A percentile compares a stretch with the other conserved stretches of the same genome.
phyloP scores from a whole-genome alignment of 352 stramenopile genomes.

The Pythium grandisporangium region DNA sequence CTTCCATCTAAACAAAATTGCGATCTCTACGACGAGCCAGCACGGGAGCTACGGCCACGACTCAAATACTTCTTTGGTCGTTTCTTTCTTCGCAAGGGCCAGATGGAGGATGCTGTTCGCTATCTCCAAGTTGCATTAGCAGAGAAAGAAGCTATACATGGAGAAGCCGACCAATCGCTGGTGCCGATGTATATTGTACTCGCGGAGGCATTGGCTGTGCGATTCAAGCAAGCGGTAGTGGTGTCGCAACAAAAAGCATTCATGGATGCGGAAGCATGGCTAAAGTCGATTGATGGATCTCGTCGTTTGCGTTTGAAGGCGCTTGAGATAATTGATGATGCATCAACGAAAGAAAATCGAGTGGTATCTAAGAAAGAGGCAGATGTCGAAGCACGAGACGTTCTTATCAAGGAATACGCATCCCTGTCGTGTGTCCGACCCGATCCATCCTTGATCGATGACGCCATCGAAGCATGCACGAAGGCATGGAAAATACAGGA shows the following conservation, averaged over 20 bases:
- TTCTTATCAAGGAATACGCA: constrained; percentile 31
- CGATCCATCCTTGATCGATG: constrained; percentile 32
- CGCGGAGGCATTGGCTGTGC: constrained; percentile 37
- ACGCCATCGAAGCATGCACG: constrained; percentile 52
- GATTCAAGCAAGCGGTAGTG: constrained; percentile 36
- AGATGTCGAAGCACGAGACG: constrained; percentile 22
- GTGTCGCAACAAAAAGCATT: constrained; percentile 35
- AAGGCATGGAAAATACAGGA: constrained; percentile 62
- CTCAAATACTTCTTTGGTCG: constrained; percentile 43
- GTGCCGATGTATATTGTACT: constrained; percentile 48
- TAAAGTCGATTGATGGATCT: constrained; percentile 36
- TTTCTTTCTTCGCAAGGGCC: constrained; percentile 37
- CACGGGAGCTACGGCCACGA: constrained; percentile 19
- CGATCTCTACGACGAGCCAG: constrained; percentile 11
- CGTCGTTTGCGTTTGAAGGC: constrained; percentile 28
- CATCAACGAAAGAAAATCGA: constrained; percentile 4
- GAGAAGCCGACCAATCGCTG: constrained; percentile 15
- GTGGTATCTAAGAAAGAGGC: constrained; percentile 44
- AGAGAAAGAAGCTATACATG: constrained; percentile 25
- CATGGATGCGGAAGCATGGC: constrained; percentile 34
- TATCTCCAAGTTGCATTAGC: constrained; percentile 36
- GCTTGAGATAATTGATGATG: constrained; percentile 25
- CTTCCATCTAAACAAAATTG: constrained; percentile 7
- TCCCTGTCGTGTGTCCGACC: constrained; percentile 13
- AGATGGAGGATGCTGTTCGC: constrained; percentile 43